These are phyloP conservation scores for Madurella mycetomatis DNA, from an alignment of 2,329 filamentous ascomycete genomes.

Conservation along the genomic window DNA sequence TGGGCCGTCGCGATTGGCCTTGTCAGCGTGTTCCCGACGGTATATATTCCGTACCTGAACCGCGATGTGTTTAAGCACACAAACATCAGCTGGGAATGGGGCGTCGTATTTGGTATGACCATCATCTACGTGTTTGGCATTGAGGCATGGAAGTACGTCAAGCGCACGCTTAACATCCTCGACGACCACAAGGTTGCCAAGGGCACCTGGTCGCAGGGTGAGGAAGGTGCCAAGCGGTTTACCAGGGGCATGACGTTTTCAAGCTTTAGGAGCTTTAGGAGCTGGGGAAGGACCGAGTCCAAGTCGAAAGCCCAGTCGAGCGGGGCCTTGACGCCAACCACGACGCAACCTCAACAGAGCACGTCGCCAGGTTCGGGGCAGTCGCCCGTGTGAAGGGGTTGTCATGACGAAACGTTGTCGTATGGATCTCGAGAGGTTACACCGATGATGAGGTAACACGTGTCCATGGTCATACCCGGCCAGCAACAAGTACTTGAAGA, in stretches of 20 bases:
- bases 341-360: conserved; percentile 11
- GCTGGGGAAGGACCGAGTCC: conserved; percentile 28
- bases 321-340: conserved; percentile 14
- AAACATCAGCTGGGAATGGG: conserved; percentile 72
- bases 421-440: not conserved
- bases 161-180: conserved; percentile 53
- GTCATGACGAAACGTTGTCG: not conserved
- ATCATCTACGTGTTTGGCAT: conserved; percentile 62
- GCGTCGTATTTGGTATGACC: conserved; percentile 59
- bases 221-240: conserved; percentile 42
- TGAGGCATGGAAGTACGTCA: conserved; percentile 67
- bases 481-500: no score
- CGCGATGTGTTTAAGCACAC: conserved; percentile 67
- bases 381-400: conserved; percentile 3
- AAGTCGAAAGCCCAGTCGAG: conserved; percentile 14
- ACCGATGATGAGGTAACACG: not conserved
- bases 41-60: conserved; percentile 72
- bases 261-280: conserved; percentile 43
- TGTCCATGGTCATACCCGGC: no score
- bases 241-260: conserved; percentile 48
- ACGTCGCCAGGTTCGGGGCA: not conserved
- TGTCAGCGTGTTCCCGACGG: conserved; percentile 59
- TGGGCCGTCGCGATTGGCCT: conserved; percentile 59
- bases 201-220: conserved; percentile 50
- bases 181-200: conserved; percentile 48